Percentiles rank a stretch among this genome's conserved stretches.
Conservation (phyloP, 208 protist species). For the Angomonas ambiguus region DNA sequence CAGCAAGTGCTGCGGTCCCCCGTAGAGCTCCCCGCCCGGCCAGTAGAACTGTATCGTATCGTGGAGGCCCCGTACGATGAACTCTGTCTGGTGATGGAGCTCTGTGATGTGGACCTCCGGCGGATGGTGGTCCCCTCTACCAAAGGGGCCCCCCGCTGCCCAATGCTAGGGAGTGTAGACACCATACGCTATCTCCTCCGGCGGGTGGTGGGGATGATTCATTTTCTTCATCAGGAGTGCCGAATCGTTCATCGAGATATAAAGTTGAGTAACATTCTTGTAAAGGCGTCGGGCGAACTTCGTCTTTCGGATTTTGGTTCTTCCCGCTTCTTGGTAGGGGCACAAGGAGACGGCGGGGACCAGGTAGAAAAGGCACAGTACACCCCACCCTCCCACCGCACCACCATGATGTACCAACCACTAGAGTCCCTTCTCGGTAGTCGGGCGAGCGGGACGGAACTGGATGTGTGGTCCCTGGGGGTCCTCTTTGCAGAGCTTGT, state of each 20-base stretch:
- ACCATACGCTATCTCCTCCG: slow-evolving; percentile 76
- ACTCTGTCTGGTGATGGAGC: slow-evolving; percentile 79
- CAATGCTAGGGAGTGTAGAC: slow-evolving; percentile 25
- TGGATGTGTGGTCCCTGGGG: slow-evolving; percentile 85
- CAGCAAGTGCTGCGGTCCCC: not conserved
- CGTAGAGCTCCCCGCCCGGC: slow-evolving; percentile 28
- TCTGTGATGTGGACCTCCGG: slow-evolving; percentile 58
- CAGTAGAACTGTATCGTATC: slow-evolving; percentile 45
- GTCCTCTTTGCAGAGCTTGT: slow-evolving; percentile 86
- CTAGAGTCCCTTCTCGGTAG: slow-evolving; percentile 78
- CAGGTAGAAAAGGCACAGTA: slow-evolving; percentile 15
- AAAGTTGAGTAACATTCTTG: slow-evolving; percentile 87
- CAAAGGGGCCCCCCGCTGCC: slow-evolving; percentile 16
- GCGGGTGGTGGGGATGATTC: slow-evolving; percentile 53
- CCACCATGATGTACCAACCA: slow-evolving; percentile 84
- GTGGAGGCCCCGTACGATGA: slow-evolving; percentile 78
- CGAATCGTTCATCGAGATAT: slow-evolving; percentile 82
- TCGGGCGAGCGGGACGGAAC: slow-evolving; percentile 38
- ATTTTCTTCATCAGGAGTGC: slow-evolving; percentile 71
- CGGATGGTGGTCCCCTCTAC: slow-evolving; percentile 22
- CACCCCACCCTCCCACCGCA: slow-evolving; percentile 69
- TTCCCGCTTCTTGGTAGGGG: slow-evolving; percentile 42
- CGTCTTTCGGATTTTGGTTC: slow-evolving; percentile 88
- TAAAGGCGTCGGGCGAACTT: slow-evolving; percentile 52
- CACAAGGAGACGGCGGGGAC: not conserved